Evolutionary conservation across 2,329 filamentous ascomycete genomes (phyloP), one percentile per base, ranked within the genome.

Genomic region (Myriosclerotinia curreyana): DNA sequence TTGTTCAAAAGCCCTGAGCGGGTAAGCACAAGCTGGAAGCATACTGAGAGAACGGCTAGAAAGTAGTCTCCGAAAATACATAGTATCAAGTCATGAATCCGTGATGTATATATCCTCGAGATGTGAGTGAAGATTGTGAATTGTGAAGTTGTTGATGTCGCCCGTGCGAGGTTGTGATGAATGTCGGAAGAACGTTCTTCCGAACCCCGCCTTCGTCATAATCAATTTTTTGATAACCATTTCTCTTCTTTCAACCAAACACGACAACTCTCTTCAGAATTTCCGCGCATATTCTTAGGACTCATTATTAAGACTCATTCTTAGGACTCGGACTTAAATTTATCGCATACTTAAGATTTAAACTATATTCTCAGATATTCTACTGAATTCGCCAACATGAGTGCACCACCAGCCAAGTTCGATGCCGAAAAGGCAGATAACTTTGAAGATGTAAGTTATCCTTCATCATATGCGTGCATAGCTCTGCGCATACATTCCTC

Each of bases 391-490:
- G 12, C n/a, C 53, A 69, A 49, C 44, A 70, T 70, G 67, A 68
- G 66, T 63, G 67, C 42, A 46, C 64, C 71, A 22, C 72, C 75
- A 66, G 70, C 72, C n/a, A 73, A 72, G 52, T 81, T 85, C 70
- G 79, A 85, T 66, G 77, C 83, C 31, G 85, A 90, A 74, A 78
- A 86, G 75, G 85, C 86, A 44, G 84, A 89, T 74, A 91, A 91
- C 77, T 81, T 87, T 69, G 85, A 88, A 76, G 86, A 89, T 78
- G 85, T 86, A 77, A 70, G 88, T 44, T 59, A 60, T 62, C 50
- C 62, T 28, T 28, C 40, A 42, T 58, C 61, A 58, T 48, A 11
- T 42, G 25, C 63, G 60, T 40, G 14, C 55, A 25, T 5, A 31
- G 31, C 5, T 12, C 42, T 64, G 36, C 60, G 53, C 66, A 53